Conservation (phyloP, 2,329 filamentous ascomycete genomes). For the Dothideomycetidae sp. region DNA sequence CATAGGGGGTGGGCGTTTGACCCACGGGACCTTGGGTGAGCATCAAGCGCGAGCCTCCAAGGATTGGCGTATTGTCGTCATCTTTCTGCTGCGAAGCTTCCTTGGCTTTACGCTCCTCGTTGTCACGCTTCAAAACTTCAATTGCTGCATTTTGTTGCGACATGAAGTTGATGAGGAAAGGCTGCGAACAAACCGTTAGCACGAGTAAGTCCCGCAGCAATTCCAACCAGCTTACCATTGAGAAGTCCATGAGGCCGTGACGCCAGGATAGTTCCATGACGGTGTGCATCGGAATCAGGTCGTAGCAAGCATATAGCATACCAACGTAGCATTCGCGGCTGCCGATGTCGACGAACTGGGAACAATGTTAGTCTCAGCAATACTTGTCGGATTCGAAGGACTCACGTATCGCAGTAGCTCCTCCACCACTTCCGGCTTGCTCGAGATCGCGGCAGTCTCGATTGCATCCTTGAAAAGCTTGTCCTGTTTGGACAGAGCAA, state of each 20-base stretch:
- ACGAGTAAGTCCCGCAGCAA: not conserved
- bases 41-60: slow-evolving; percentile 81
- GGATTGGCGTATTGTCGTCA: slow-evolving; percentile 85
- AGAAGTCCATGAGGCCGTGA: slow-evolving; percentile 85
- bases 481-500: slow-evolving; percentile 93
- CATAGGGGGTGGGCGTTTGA: slow-evolving; percentile 49
- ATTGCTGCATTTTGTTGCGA: slow-evolving; percentile 81
- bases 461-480: slow-evolving; percentile 99
- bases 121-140: slow-evolving; percentile 77
- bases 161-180: slow-evolving; percentile 98
- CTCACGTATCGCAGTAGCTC: slow-evolving; percentile 93
- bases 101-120: slow-evolving; percentile 72
- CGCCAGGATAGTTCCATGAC: slow-evolving; percentile 97
- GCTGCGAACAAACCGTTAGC: too few species aligned
- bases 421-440: slow-evolving; percentile 83
- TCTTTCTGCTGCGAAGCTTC: slow-evolving; percentile 69
- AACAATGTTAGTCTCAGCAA: slow-evolving; percentile 21
- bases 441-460: slow-evolving; percentile 85
- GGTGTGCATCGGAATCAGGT: slow-evolving; percentile 82
- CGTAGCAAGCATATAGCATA: slow-evolving; percentile 98
- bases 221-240: slow-evolving; percentile 47
- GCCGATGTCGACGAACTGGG: slow-evolving; percentile 96
- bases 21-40: slow-evolving; percentile 72
- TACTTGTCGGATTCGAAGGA: slow-evolving; percentile 24
- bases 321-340: slow-evolving; percentile 99